Conservation (phyloP, 1,139 yeast species). For the Candida smagusa region DNA sequence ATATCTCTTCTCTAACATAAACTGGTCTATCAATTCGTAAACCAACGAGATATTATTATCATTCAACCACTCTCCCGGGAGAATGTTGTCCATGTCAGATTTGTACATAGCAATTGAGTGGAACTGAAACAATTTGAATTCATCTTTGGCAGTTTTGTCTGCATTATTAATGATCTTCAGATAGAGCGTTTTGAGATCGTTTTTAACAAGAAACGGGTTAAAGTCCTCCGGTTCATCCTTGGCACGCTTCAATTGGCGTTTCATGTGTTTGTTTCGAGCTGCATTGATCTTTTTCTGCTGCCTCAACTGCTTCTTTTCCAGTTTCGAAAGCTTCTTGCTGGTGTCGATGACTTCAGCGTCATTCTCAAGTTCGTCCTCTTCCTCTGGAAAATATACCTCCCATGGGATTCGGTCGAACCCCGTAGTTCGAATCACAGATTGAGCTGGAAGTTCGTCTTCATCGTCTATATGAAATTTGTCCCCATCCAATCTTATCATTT, state of each 20-base stretch:
- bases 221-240: slow-evolving; percentile 1
- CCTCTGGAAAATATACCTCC: slow-evolving; percentile 15
- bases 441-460: background rate
- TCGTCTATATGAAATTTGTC: slow-evolving; percentile 13
- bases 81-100: slow-evolving; percentile 33
- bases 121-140: slow-evolving; percentile 34
- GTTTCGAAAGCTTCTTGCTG: slow-evolving; percentile 21
- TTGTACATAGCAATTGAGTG: slow-evolving; percentile 39
- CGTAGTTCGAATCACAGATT: slow-evolving; percentile 12
- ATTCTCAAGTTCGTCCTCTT: slow-evolving; percentile 8
- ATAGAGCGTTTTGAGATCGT: slow-evolving; percentile 22
- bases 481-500: slow-evolving; percentile 8
- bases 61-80: slow-evolving; percentile 68
- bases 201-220: slow-evolving; percentile 21
- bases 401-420: slow-evolving; percentile 35
- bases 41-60: slow-evolving; percentile 67
- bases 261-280: slow-evolving; percentile 18
- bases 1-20: slow-evolving; percentile 11
- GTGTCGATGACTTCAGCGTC: slow-evolving; percentile 8
- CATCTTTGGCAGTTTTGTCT: slow-evolving; percentile 10
- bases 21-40: slow-evolving; percentile 48
- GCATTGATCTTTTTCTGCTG: slow-evolving; percentile 30
- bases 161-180: slow-evolving; percentile 13
- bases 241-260: slow-evolving; percentile 15
- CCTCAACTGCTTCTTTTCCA: slow-evolving; percentile 26